These are phyloP conservation scores for Peronospora destructor DNA, from an alignment of 352 stramenopile genomes.

Conservation along the genomic window DNA sequence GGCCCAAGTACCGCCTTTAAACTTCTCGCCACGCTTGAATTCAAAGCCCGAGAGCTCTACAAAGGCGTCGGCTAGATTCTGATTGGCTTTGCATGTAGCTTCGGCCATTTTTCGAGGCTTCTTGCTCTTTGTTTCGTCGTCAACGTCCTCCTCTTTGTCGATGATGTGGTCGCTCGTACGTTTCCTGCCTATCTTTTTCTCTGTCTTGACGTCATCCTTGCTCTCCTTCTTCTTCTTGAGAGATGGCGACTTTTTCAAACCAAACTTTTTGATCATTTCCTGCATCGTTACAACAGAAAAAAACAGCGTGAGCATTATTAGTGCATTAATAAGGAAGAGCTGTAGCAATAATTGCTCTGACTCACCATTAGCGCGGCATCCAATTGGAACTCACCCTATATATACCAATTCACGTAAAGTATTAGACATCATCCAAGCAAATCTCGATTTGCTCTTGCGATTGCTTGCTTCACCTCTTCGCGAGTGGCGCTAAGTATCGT, in stretches of 20 bases:
- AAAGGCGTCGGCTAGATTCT: constrained; percentile 66
- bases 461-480: constrained; percentile 36
- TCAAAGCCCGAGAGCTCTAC: constrained; percentile 79
- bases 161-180: constrained; percentile 15
- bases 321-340: neutral
- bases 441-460: constrained; percentile 3
- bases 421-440: neutral
- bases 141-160: constrained; percentile 36
- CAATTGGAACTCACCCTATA: constrained; percentile 64
- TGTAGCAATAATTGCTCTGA: neutral
- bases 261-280: constrained; percentile 82
- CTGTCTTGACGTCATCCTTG: constrained; percentile 28
- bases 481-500: constrained; percentile 84
- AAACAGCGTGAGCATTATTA: neutral
- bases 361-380: constrained; percentile 57
- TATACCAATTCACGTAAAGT: neutral
- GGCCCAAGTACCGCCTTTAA: constrained; percentile 83
- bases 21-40: constrained; percentile 82
- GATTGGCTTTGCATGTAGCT: constrained; percentile 57
- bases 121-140: constrained; percentile 39
- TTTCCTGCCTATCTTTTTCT: constrained; percentile 9
- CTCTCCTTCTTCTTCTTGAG: constrained; percentile 42
- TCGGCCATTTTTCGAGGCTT: constrained; percentile 55
- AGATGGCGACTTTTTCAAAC: constrained; percentile 33
- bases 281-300: constrained; percentile 7